Evolutionary conservation across 2,329 filamentous ascomycete genomes (phyloP), one percentile per base, ranked within the genome.

Genomic region (Beauveria medogensis): DNA sequence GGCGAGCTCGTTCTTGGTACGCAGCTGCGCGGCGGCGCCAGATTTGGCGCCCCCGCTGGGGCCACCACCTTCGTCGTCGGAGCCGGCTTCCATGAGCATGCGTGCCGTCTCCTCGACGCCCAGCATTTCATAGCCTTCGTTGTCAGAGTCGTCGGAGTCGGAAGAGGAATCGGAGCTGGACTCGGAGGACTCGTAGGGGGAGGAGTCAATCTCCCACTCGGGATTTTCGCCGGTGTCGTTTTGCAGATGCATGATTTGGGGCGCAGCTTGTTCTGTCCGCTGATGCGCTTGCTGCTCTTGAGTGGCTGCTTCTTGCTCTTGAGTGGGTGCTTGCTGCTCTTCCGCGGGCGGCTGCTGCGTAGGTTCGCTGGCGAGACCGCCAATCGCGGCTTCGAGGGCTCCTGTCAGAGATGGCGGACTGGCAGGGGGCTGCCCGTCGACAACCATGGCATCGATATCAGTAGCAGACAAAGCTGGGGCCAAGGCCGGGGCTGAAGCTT

Each of bases 191-290:
- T 87, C 84, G 69, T 89, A 89, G 0, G 89, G 89, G 0, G 88
- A 90, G 1, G 89, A 92, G 68, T 93, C 90, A 8, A 81, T 77
- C 70, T 96, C 91, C 90, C 91, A 97, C 72, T 97, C 92, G 3
- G 89, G 87, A 50, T 88, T 79, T 12, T 75, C 77, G 59, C 67
- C 67, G 54, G 72, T 65, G 14, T 72, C 73, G 41, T 69, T 68
- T 52, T 72, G 71, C n/a, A 73, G 69, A 37, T 43, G 50, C 5
- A 41, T 16, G 40, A 20, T 46, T 20, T 57, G 53, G 2, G 34
- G 34, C 18, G 43, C 47, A 46, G 47, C n/a, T 14, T 43, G n/a
- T 26, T 58, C 37, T 26, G 20, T 14, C 18, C 28, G 51, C 48
- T 41, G 28, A 3, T 18, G 8, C 2, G 12, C 12, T 16, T 52